These are phyloP conservation scores for Eragrostis tef DNA, from an alignment of 202 grass and related monocot species.

Conservation along the genomic window DNA sequence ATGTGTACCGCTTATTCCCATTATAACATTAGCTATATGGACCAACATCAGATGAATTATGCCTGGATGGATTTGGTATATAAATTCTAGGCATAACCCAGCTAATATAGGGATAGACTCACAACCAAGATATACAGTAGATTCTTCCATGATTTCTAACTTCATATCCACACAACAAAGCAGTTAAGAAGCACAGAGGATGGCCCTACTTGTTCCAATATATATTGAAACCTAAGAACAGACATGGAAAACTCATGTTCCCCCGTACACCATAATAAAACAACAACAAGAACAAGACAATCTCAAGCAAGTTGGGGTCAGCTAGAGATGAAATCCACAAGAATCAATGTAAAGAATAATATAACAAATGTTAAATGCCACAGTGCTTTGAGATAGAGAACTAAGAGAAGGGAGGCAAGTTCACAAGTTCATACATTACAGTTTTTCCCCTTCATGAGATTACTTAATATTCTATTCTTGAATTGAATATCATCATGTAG, in stretches of 20 bases:
- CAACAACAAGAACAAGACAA: too few species aligned
- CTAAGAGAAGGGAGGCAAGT: conserved; percentile 1
- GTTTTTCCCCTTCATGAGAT: background rate
- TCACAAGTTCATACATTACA: background rate
- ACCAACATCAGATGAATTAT: background rate
- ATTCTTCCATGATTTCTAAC: background rate
- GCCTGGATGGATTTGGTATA: background rate
- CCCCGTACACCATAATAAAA: background rate
- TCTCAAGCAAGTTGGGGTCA: too few species aligned
- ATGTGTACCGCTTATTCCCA: background rate
- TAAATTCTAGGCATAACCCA: background rate
- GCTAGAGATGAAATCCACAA: too few species aligned
- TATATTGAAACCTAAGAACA: background rate
- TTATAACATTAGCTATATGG: background rate
- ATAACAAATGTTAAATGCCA: too few species aligned
- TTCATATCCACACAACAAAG: conserved; percentile 13
- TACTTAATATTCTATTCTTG: background rate
- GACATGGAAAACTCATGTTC: background rate
- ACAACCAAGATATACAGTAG: background rate
- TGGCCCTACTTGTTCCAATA: background rate
- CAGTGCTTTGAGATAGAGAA: background rate
- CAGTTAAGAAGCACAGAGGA: background rate
- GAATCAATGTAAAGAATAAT: too few species aligned
- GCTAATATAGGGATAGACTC: background rate
- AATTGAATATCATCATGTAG: background rate